These are phyloP conservation scores for Rhizophora mangle DNA, from an alignment of 345 rosid species.

Conservation along the genomic window DNA sequence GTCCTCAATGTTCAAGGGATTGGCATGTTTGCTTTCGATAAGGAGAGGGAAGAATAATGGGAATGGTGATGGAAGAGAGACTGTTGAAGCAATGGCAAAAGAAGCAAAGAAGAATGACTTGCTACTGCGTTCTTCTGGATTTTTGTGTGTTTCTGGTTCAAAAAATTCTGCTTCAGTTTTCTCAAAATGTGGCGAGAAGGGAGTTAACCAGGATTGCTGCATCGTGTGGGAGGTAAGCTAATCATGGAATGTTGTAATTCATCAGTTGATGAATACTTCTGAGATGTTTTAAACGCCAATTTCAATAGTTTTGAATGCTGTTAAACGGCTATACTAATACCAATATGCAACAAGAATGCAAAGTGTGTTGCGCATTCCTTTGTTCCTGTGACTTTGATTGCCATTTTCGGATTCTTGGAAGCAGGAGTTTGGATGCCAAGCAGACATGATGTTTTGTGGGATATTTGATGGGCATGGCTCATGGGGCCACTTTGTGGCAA, in stretches of 20 bases:
- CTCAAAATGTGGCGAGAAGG: constrained; percentile 82
- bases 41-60: constrained; percentile 47
- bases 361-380: neutral
- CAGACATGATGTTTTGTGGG: constrained; percentile 85
- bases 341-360: too few species aligned
- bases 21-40: constrained; percentile 50
- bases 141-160: constrained; percentile 53
- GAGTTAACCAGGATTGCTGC: constrained; percentile 81
- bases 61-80: constrained; percentile 50
- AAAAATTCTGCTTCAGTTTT: constrained; percentile 66
- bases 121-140: constrained; percentile 72
- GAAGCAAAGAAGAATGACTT: constrained; percentile 75
- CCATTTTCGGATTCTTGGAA: constrained; percentile 15
- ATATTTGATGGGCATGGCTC: constrained; percentile 94
- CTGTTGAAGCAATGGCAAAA: constrained; percentile 64
- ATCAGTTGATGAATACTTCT: neutral
- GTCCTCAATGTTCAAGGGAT: constrained; percentile 76
- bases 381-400: neutral
- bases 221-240: constrained; percentile 82
- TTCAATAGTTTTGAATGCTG: neutral
- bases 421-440: constrained; percentile 83
- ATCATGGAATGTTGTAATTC: neutral
- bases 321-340: constrained; percentile 37
- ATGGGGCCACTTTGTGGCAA: constrained; percentile 92
- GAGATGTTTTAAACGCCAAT: neutral